Conservation (phyloP, 2,329 filamentous ascomycete genomes). For the Pyricularia grisea region DNA sequence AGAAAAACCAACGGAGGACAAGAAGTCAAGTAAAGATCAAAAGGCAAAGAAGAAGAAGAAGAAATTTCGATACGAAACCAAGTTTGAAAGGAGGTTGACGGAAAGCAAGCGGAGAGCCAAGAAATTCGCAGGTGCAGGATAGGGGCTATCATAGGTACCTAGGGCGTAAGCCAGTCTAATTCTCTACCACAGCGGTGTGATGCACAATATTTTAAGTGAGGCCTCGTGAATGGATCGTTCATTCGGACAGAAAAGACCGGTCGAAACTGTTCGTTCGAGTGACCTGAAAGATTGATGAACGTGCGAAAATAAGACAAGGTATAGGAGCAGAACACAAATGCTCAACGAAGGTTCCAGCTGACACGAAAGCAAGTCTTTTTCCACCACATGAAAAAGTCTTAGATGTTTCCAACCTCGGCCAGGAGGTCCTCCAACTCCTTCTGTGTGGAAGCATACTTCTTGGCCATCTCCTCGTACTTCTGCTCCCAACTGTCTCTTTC, state of each 20-base stretch:
- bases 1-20: constrained; percentile 29
- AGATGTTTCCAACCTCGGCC: constrained; percentile 88
- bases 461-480: constrained; percentile 96
- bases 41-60: constrained; percentile 74
- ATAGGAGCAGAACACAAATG: background rate
- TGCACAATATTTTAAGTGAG: background rate
- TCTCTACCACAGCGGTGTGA: background rate
- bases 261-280: background rate
- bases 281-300: background rate
- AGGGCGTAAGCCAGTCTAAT: background rate
- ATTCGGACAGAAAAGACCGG: background rate
- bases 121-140: constrained; percentile 20
- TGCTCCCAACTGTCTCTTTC: constrained; percentile 89
- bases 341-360: background rate
- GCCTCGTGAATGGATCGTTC: background rate
- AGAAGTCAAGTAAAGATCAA: constrained; percentile 27
- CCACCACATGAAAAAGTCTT: background rate
- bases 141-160: background rate
- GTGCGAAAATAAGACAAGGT: background rate
- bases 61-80: constrained; percentile 88
- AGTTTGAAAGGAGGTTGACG: constrained; percentile 70
- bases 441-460: constrained; percentile 76
- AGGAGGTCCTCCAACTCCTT: constrained; percentile 91
- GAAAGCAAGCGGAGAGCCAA: constrained; percentile 63
- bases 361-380: background rate